Base-by-base conservation (phyloP, 225 moss, liverwort and hornwort genomes). In the Bryoerythrophyllum caledonicum region DNA sequence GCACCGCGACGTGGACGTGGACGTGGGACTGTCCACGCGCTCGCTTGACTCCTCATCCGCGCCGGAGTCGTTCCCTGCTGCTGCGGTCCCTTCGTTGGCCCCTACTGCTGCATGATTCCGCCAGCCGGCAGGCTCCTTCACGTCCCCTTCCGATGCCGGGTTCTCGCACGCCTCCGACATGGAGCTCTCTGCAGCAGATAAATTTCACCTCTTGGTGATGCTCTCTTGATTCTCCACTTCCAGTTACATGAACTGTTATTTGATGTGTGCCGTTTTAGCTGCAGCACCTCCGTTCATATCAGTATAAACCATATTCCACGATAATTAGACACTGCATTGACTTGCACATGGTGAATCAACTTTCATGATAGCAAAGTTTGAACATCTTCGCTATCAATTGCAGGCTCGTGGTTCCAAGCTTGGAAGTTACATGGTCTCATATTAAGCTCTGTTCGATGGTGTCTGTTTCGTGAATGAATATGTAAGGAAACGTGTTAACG, bases 21-120 rank as follows among this genome's bases (percentile, higher is more conserved):
- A 80, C 44, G 79, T 65, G 21, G 87, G 85, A 54, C 87, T 87
- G 8, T 78, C 82, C 38, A 82, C 69, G 75, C 60, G 82, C 10
- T 78, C 82, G 65, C 70, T 61, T 35, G 84, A 82, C 24, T 87
- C 80, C 3, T 84, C 87, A 44, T 83, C 71, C 13, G 66, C 80
- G 20, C 74, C 77, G 1, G 78, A 73, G 21, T 85, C 82, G 8
- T 30, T 63, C 17, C 68, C n/a, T n/a, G n/a, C 71, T 1, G 80
- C 71, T 7, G 74, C 66, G 34, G 48, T 70, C 21, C 76, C 61
- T 16, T 78, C 80, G 35, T 62, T 72, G 16, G 38, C 79, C 60
- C 59, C 5, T 37, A 24, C 58, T 5, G 38, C 74, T 34, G 34
- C 34, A 34, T 34, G 34, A 65, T 66, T 52, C 25, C 71, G 38